Percentiles rank a stretch among this genome's conserved stretches.
These are phyloP conservation scores for Lepidium didymum DNA, from an alignment of 345 rosid species.

Conservation along the genomic window DNA sequence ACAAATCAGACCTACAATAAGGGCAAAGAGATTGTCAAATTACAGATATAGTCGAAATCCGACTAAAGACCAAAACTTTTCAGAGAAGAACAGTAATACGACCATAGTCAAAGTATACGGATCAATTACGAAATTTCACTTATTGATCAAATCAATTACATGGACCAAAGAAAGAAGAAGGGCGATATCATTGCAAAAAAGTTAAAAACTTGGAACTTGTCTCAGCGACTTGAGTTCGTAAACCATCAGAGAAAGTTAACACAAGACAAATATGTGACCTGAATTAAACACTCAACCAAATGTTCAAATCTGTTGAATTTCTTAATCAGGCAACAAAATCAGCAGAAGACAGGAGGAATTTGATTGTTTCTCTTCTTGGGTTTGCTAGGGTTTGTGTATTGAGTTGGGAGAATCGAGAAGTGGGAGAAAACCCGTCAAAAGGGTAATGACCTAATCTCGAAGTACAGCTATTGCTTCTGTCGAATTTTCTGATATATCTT, in stretches of 20 bases:
- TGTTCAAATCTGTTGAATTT: background rate
- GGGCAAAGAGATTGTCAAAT: background rate
- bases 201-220: constrained; percentile 3
- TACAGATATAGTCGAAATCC: background rate
- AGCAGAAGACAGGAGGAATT: background rate
- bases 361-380: background rate
- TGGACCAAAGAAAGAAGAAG: background rate
- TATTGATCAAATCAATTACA: background rate
- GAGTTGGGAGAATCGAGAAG: background rate
- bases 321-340: background rate
- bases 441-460: constrained; percentile 3
- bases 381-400: background rate
- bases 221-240: background rate
- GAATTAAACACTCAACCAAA: background rate
- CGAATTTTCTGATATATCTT: background rate
- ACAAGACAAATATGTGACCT: background rate
- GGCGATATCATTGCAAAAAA: background rate
- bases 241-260: background rate
- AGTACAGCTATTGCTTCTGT: background rate
- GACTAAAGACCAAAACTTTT: background rate
- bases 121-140: background rate
- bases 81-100: background rate
- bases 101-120: background rate
- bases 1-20: constrained; percentile 1
- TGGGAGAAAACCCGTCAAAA: background rate